phyloP scores from a whole-genome alignment of 2,329 filamentous ascomycete species.

The Aspergillus terreus region DNA sequence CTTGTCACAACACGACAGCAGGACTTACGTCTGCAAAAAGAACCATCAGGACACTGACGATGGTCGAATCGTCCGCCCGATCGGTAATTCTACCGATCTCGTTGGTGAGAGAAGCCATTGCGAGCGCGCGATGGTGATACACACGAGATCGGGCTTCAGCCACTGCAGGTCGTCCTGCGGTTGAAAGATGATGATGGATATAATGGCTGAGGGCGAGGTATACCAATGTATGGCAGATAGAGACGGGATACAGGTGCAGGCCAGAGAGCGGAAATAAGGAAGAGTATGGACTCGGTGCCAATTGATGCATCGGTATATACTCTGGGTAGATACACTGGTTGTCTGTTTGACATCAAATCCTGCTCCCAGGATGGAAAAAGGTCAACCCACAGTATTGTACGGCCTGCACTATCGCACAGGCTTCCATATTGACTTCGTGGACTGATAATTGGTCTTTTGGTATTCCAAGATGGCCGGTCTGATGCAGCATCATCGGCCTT shows the following conservation, averaged over 20 bases:
- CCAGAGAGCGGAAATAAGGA: not conserved
- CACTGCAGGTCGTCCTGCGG: not conserved
- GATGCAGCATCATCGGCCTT: not conserved
- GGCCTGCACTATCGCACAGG: not conserved
- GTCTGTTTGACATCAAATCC: slow-evolving; percentile 1
- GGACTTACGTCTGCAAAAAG: slow-evolving; percentile 7
- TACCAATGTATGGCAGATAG: slow-evolving; percentile 5
- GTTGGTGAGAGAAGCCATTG: slow-evolving; percentile 1
- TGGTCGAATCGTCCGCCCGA: not conserved
- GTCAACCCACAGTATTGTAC: slow-evolving; percentile 5
- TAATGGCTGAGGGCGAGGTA: slow-evolving; percentile 5
- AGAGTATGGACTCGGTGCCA: slow-evolving; percentile 4
- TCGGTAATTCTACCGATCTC: not conserved
- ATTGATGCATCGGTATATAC: slow-evolving; percentile 1
- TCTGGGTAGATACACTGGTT: slow-evolving; percentile 2
- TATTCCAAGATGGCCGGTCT: not conserved
- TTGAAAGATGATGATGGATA: not conserved
- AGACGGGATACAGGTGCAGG: not conserved
- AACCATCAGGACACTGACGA: slow-evolving; percentile 7
- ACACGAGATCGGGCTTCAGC: not conserved
- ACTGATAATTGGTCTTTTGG: not conserved
- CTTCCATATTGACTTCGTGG: not conserved
- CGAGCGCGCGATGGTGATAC: slow-evolving; percentile 6
- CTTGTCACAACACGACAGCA: not conserved
- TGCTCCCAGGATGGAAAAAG: not conserved